Base-by-base conservation (phyloP, 2,329 filamentous ascomycete genomes). In the Penicillium sp. region DNA sequence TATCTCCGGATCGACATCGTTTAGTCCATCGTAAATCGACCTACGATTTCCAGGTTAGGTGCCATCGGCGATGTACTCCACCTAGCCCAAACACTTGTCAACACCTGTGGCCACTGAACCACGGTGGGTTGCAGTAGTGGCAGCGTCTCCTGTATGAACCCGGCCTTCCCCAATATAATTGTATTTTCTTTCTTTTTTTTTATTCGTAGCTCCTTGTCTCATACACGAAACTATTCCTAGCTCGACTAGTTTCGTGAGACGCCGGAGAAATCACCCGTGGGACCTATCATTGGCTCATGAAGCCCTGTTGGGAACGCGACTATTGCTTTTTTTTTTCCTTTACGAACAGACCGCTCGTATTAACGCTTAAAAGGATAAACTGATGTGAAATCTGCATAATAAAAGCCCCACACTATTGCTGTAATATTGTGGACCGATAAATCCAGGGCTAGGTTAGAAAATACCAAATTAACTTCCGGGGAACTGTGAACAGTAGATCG, bases 1-100 rank as follows among this genome's bases (percentile, higher is more conserved):
- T 55, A 9, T 13, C 41, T 50, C 62, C 60, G 60, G 62, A 67
- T 66, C 63, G 59, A 62, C 63, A 52, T 59, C 56, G 33, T 29
- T 45, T 53, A 26, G 37, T 35, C 27, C 41, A 51, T 45, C 45
- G 52, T 51, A 52, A 41, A 37, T 29, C 43, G 24, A 48, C 29
- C 43, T 48, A 58, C 56, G 50, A 29, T 44, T 21, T 43, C 37
- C n/a, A 44, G 33, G 26, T 41, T 43, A 27, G 53, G 22, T 27
- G 27, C 16, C 11, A 3, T 35, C 47, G 33, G 47, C 13, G 13
- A 31, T 48, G 21, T 21, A 48, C 22, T 26, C 10, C 19, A 22
- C 21, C 41, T 3, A 26, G 39, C 21, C 19, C 14, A 13, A 39
- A 8, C 41, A 44, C 10, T 44, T 44, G 41, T 44, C 21, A 44